phyloP scores from a whole-genome alignment of 345 rosid genomes.

The Citrus maxima region DNA sequence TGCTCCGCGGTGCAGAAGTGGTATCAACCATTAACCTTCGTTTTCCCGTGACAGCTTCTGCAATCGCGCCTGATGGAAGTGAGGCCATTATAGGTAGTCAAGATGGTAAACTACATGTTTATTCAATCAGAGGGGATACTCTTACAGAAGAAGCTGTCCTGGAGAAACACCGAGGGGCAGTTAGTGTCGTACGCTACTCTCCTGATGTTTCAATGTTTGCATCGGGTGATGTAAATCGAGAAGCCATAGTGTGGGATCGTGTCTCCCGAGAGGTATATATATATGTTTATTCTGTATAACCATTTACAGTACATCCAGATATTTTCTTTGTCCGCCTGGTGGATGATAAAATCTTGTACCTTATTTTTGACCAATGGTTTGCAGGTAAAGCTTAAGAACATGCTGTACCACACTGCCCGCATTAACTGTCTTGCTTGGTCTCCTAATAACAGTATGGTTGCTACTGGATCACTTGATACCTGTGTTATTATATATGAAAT shows the following conservation, averaged over 20 bases:
- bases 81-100: constrained; percentile 87
- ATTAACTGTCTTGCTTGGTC: constrained; percentile 94
- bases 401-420: constrained; percentile 84
- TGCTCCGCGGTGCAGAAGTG: constrained; percentile 66
- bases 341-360: background rate
- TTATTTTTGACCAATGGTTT: constrained; percentile 3
- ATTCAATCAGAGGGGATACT: constrained; percentile 62
- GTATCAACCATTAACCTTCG: constrained; percentile 72
- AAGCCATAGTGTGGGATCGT: constrained; percentile 88
- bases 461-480: constrained; percentile 87
- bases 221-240: constrained; percentile 85
- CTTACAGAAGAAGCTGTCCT: constrained; percentile 75
- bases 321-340: background rate
- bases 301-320: background rate
- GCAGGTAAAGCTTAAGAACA: constrained; percentile 80
- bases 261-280: constrained; percentile 67
- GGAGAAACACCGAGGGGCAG: constrained; percentile 88
- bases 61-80: constrained; percentile 79
- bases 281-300: background rate
- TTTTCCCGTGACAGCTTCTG: constrained; percentile 77
- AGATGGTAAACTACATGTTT: constrained; percentile 79
- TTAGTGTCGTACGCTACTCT: constrained; percentile 77
- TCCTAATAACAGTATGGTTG: constrained; percentile 66
- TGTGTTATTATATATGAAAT: constrained; percentile 72
- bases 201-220: constrained; percentile 94